phyloP scores from a whole-genome alignment of 1,284 basidiomycete genomes.

The Rhodotorula mucilaginosa region DNA sequence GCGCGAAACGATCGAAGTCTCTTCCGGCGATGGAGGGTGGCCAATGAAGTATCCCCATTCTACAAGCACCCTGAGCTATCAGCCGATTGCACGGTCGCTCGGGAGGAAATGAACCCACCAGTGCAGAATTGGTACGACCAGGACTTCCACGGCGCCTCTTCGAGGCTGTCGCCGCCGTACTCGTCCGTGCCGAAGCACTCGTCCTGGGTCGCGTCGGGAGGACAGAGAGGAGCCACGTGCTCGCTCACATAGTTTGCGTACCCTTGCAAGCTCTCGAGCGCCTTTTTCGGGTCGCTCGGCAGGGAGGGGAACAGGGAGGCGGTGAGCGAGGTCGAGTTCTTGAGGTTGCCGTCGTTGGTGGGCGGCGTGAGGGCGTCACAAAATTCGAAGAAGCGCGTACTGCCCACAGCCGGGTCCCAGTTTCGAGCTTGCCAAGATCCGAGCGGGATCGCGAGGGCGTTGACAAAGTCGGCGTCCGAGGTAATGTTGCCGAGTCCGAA shows the following conservation, averaged over 20 bases:
- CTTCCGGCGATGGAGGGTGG: conserved; percentile 61
- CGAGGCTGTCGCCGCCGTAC: conserved; percentile 62
- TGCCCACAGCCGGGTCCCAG: conserved; percentile 42
- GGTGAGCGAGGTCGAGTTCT: background rate
- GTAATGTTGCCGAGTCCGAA: conserved; percentile 42
- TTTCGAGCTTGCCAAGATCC: conserved; percentile 42
- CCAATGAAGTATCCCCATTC: conserved; percentile 85
- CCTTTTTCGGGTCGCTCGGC: conserved; percentile 24
- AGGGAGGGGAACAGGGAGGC: conserved; percentile 6
- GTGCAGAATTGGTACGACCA: conserved; percentile 74
- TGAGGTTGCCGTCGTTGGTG: background rate
- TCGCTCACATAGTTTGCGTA: conserved; percentile 36
- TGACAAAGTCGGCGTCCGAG: conserved; percentile 40
- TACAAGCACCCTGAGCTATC: conserved; percentile 41
- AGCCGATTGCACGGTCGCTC: background rate
- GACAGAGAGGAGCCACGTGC: conserved; percentile 35
- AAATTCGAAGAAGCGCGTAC: conserved; percentile 33
- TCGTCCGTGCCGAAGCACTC: conserved; percentile 74
- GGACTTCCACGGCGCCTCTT: conserved; percentile 69
- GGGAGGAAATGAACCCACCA: conserved; percentile 12
- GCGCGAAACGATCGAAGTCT: conserved; percentile 71
- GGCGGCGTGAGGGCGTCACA: conserved; percentile 23
- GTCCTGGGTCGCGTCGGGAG: conserved; percentile 34
- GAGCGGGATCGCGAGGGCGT: conserved; percentile 40
- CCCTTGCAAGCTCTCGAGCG: conserved; percentile 15